Conservation (phyloP, 148 eudicot species). For the Rhododendron vialii region DNA sequence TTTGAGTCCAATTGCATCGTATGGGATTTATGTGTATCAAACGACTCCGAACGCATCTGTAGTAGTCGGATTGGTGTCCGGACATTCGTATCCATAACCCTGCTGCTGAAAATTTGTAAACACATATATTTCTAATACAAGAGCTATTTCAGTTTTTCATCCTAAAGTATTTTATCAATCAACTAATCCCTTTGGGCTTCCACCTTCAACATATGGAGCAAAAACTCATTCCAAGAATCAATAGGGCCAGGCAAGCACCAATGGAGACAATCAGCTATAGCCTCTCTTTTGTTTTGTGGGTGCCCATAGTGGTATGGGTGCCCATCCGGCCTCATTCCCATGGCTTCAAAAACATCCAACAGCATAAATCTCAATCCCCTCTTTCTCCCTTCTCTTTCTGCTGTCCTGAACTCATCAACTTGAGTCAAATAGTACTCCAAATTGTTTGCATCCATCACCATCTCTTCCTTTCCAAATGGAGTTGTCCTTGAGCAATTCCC, state of each 20-base stretch:
- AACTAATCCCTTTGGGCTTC: slow-evolving; percentile 1
- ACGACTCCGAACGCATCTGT: neutral
- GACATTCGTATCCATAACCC: neutral
- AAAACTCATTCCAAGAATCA: slow-evolving; percentile 24
- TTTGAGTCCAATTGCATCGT: neutral
- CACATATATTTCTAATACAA: neutral
- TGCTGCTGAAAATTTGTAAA: neutral
- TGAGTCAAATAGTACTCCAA: slow-evolving; percentile 52
- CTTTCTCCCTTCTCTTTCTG: slow-evolving; percentile 29
- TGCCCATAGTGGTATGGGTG: slow-evolving; percentile 43
- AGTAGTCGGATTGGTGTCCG: neutral
- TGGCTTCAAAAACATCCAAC: slow-evolving; percentile 38
- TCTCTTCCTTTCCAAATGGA: slow-evolving; percentile 28
- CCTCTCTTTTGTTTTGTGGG: slow-evolving; percentile 22
- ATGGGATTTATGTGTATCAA: neutral
- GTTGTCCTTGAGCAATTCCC: slow-evolving; percentile 38
- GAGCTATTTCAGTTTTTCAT: neutral
- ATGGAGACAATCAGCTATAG: slow-evolving; percentile 48
- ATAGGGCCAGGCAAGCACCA: slow-evolving; percentile 61
- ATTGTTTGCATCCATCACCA: slow-evolving; percentile 20
- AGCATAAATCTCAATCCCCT: slow-evolving; percentile 32
- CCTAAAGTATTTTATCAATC: neutral
- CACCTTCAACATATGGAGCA: slow-evolving; percentile 33
- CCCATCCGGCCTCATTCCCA: slow-evolving; percentile 53
- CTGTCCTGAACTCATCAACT: slow-evolving; percentile 45